Base-by-base conservation (phyloP, 1,284 basidiomycete species). In the Puccinia triticina region DNA sequence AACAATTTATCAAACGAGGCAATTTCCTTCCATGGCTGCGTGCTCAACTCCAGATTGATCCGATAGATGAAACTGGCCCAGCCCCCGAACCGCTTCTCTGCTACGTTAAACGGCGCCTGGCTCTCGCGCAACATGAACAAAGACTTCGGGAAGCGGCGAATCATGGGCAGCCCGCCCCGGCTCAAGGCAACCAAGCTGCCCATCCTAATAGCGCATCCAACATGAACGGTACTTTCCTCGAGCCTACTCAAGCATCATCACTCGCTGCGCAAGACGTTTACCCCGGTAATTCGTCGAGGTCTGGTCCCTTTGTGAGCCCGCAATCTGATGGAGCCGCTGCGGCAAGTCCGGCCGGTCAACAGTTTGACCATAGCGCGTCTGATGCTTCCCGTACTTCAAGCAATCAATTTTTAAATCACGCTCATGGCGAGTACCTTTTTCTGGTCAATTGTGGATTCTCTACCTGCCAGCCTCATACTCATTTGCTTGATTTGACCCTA, bases 21-120 rank as follows among this genome's bases (percentile, higher is more conserved):
- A 82, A 82, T 34, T 82, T 82, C 40, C 73, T 82, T 43, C 80
- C 80, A 21, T 82, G 80, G 80, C 50, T 82, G 23, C 71, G 80
- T 46, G 80, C 72, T 48, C 80, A 82, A 73, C 50, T 82, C 10
- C 40, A 48, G 21, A 53, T 82, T 43, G 80, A 81, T 34, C 79
- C 79, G 18, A 81, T 81, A 26, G 79, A 81, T 46, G 79, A 81
- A 66, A 29, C 53, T 46, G 18, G 46, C 29, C 46, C 55, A 40
- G 57, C 71, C 32, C 79, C 79, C 50, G 79, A 81, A 34, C 71
- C 79, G 34, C 48, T 81, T 14, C 34, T 81, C 14, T 46, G 73
- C 21, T 81, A 81, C 59, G 72, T 81, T 8, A 81, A 81, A 46
- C 79, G 79, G 29, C 79, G 80, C n/a, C 55, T 82, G 0, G 80